Evolutionary conservation across 331 rosid genomes (phyloP).

Genomic region (Dryas integrifolia): DNA sequence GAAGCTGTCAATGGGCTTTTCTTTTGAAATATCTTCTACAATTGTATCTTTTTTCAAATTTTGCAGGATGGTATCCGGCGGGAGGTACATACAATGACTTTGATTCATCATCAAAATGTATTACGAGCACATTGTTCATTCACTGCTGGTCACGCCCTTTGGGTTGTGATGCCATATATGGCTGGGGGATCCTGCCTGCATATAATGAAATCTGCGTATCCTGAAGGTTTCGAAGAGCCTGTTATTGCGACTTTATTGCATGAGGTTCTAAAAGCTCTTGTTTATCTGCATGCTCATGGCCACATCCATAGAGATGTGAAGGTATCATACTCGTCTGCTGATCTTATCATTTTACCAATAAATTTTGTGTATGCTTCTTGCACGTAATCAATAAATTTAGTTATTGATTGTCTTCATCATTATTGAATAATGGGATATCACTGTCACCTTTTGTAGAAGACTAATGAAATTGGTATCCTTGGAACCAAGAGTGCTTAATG

Average conservation of each 20-base stretch:
- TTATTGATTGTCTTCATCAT: slow-evolving; percentile 14
- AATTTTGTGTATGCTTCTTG: not conserved
- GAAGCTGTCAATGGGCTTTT: not conserved
- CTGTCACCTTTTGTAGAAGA: not conserved
- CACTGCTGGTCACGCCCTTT: slow-evolving; percentile 83
- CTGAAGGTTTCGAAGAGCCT: slow-evolving; percentile 94
- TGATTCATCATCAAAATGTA: slow-evolving; percentile 82
- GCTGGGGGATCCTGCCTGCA: slow-evolving; percentile 98
- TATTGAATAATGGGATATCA: not conserved
- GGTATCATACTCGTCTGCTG: slow-evolving; percentile 42
- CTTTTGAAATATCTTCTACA: not conserved
- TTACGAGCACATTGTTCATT: slow-evolving; percentile 93
- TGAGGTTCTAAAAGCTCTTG: slow-evolving; percentile 94
- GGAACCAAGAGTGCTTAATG: not conserved
- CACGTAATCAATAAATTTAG: not conserved
- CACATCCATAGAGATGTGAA: slow-evolving; percentile 98
- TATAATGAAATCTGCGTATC: slow-evolving; percentile 75
- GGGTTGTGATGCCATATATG: slow-evolving; percentile 99
- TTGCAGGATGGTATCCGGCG: slow-evolving; percentile 91
- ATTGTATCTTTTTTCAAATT: slow-evolving; percentile 20
- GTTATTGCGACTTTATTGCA: slow-evolving; percentile 84
- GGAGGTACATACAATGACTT: slow-evolving; percentile 86
- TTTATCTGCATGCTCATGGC: slow-evolving; percentile 91
- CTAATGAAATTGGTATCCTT: not conserved
- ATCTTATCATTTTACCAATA: not conserved